Base-by-base conservation (phyloP, 1,284 basidiomycete species). In the Exsudoporus floridanus region DNA sequence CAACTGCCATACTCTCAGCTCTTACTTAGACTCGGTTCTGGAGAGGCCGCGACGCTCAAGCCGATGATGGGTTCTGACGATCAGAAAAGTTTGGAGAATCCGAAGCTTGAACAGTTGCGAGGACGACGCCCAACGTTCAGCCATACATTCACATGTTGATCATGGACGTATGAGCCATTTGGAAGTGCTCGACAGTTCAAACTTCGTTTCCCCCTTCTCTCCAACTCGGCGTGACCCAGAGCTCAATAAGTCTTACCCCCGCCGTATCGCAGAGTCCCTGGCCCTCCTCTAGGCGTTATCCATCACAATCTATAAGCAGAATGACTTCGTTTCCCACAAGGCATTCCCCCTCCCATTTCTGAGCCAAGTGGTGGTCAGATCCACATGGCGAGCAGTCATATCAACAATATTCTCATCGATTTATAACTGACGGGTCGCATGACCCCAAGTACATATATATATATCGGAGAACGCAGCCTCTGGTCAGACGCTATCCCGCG, bases 361-460 rank as follows among this genome's bases (percentile, higher is more conserved):
- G 43, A 44, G n/a, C 44, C 28, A 30, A 52, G 16, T 16, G 25
- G 31, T 37, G n/a, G 31, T 1, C 33, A 25, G 21, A 27, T 16
- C 21, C 14, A 37, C n/a, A 30, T 9, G 21, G 37, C 54, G 23
- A 50, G 55, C 35, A 27, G 27, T 18, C 16, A 27, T 19, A 35
- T 33, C 25, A 45, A 35, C 5, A 23, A 23, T 21, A 27, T 31
- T 33, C 46, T 25, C 40, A 40, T 19, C 33, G 18, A 57, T 40
- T 37, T 16, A 41, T 36, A 56, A 54, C 27, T 18, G 25, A 35
- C 25, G n/a, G 2, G 27, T 34, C 54, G 14, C 53, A 33, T 52
- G 49, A 49, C n/a, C n/a, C 16, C 28, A 28, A 25, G 38, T 18
- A 37, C 38, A 60, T 62, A 37, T 40, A 60, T 62, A 60, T 62